Base-by-base conservation (phyloP, 805 yeast species). In the Barnettozyma salicaria region DNA sequence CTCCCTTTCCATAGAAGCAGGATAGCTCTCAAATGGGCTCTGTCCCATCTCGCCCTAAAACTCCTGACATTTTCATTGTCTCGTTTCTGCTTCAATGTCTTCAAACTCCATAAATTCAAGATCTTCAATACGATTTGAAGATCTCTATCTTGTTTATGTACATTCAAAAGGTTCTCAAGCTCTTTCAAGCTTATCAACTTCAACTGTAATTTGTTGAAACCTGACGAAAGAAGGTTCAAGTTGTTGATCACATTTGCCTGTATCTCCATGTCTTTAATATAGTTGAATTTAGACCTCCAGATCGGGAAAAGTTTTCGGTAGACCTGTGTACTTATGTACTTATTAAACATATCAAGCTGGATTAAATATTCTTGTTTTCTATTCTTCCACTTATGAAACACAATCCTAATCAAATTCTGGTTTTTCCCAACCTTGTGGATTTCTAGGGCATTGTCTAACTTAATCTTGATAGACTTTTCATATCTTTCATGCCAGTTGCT, bases 11-110 rank as follows among this genome's bases (percentile, higher is more conserved):
- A 65, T 14, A 65, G 37, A 6, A 48, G 27, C 16, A 65, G 29
- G 5, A 64, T 36, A 0, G 65, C 68, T 34, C 69, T 45, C 19
- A 62, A 39, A 19, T 50, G 58, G 1, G 69, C 69, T 31, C 69
- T 53, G 37, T 58, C 51, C 69, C 69, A 65, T 34, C 70, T 49
- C n/a, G 42, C 47, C 28, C 56, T 47, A 41, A 64, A 63, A 11
- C 46, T 45, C 5, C 45, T 50, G 3, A 61, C 53, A 1, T 56
- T 50, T 37, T 60, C 65, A 19, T 58, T 51, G 39, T 63, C 63
- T 37, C 64, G 55, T 24, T 52, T 50, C 3, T 49, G 41, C 40
- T 62, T 64, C 39, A 64, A 43, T 21, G 50, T 42, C 31, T 52
- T 49, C 41, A 64, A 43, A 19, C 58, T 56, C 68, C 69, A 64